Percentiles rank a stretch among this genome's conserved stretches.
Evolutionary conservation across 306 rosid genomes (phyloP).

Genomic region (Fragaria vesca): DNA sequence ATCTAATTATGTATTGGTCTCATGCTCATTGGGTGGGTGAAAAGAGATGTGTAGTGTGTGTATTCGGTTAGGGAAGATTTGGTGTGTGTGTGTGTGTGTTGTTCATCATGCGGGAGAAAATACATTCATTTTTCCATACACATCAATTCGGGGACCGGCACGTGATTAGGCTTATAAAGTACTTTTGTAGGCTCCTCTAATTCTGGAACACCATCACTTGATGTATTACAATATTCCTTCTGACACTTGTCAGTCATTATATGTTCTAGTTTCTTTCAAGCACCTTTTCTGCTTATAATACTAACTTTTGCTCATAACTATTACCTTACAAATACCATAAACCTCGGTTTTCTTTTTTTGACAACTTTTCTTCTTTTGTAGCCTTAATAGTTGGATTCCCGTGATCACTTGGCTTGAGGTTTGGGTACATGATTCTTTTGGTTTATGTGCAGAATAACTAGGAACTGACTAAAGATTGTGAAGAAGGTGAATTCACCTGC

Average conservation of each 20-base stretch:
- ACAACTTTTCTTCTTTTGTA: not conserved
- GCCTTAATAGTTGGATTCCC: not conserved
- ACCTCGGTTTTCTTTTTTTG: not conserved
- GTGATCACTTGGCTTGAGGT: not conserved
- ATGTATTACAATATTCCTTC: not conserved
- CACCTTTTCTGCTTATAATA: not conserved
- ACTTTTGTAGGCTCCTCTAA: not conserved
- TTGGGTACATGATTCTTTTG: slow-evolving; percentile 17
- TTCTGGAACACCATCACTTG: not conserved
- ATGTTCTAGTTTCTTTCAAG: not conserved
- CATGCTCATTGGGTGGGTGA: not conserved
- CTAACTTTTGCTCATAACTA: not conserved
- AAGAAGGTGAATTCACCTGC: slow-evolving; percentile 72
- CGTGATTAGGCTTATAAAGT: not conserved
- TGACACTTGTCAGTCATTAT: not conserved
- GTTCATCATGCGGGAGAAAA: not conserved
- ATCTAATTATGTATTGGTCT: not conserved
- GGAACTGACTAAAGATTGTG: slow-evolving; percentile 55
- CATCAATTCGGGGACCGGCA: not conserved
- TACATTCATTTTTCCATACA: not conserved
- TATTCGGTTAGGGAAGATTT: not conserved
- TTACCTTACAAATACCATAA: not conserved
- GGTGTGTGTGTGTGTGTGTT: not conserved
- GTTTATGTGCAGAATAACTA: slow-evolving; percentile 60
- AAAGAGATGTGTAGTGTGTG: not conserved